Conservation (phyloP, 2,329 filamentous ascomycete species). For the Claviceps arundinis region DNA sequence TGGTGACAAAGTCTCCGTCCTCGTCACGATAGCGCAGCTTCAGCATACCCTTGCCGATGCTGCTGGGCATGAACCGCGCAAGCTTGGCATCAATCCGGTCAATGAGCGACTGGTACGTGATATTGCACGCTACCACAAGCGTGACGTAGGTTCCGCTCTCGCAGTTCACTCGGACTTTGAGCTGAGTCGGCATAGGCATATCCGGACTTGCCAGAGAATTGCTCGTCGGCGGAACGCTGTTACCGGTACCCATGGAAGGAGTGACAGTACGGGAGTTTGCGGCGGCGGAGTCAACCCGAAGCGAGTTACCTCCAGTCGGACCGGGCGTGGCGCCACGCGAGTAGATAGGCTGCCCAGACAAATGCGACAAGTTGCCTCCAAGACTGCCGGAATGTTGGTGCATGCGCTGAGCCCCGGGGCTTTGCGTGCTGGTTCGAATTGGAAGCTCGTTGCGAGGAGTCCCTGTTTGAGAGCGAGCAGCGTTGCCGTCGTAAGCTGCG, state of each 20-base stretch:
- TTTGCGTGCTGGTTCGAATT: slow-evolving; percentile 55
- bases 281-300: slow-evolving; percentile 25
- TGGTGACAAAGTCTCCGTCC: slow-evolving; percentile 85
- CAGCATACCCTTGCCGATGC: slow-evolving; percentile 68
- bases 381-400: slow-evolving; percentile 35
- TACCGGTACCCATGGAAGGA: slow-evolving; percentile 28
- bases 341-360: slow-evolving; percentile 41
- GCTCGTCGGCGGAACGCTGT: slow-evolving; percentile 12
- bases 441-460: slow-evolving; percentile 62
- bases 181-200: slow-evolving; percentile 51
- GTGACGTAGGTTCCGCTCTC: slow-evolving; percentile 79
- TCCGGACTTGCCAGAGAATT: slow-evolving; percentile 32
- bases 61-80: slow-evolving; percentile 70
- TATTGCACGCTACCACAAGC: slow-evolving; percentile 91
- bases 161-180: slow-evolving; percentile 93
- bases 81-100: slow-evolving; percentile 95
- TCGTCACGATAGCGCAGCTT: slow-evolving; percentile 85
- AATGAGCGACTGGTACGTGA: slow-evolving; percentile 83
- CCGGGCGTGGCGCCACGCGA: slow-evolving; percentile 33
- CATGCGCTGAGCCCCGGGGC: slow-evolving; percentile 50
- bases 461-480: slow-evolving; percentile 68
- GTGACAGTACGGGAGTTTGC: slow-evolving; percentile 32
- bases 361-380: slow-evolving; percentile 40
- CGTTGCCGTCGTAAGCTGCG: slow-evolving; percentile 44
- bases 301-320: slow-evolving; percentile 18